Conservation (phyloP, 2,329 filamentous ascomycete species). For the Aureobasidium sp. region DNA sequence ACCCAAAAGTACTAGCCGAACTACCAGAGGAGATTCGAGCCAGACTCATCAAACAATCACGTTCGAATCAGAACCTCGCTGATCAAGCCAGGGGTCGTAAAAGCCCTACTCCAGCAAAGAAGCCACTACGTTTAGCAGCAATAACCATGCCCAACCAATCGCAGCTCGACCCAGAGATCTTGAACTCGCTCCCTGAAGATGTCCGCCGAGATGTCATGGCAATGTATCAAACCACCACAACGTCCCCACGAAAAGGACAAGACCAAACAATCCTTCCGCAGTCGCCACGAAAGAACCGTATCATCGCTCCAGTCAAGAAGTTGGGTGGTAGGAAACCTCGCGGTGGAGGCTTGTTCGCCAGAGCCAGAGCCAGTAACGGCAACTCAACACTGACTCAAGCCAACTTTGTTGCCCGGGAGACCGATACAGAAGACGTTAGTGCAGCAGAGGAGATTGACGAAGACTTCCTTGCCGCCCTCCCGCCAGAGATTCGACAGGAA, state of each 20-base stretch:
- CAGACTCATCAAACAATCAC: conserved; percentile 55
- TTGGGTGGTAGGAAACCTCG: conserved; percentile 57
- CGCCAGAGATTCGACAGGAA: conserved; percentile 70
- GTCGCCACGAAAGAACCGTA: conserved; percentile 50
- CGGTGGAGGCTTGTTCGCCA: conserved; percentile 36
- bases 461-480: conserved; percentile 73
- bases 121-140: conserved; percentile 13
- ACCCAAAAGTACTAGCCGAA: conserved; percentile 73
- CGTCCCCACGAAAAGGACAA: conserved; percentile 25
- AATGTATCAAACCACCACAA: conserved; percentile 46
- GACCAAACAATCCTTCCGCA: conserved; percentile 30
- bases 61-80: neutral
- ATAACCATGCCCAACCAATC: conserved; percentile 53
- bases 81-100: neutral
- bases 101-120: neutral
- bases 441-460: conserved; percentile 50
- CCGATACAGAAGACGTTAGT: conserved; percentile 23
- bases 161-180: conserved; percentile 76
- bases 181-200: conserved; percentile 75
- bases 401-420: conserved; percentile 51
- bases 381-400: conserved; percentile 62
- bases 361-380: conserved; percentile 42
- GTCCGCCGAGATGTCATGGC: conserved; percentile 76
- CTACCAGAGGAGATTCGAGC: conserved; percentile 75
- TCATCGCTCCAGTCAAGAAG: conserved; percentile 44